Evolutionary conservation across 2,329 filamentous ascomycete genomes (phyloP).

Genomic region (Beauveria sp.): DNA sequence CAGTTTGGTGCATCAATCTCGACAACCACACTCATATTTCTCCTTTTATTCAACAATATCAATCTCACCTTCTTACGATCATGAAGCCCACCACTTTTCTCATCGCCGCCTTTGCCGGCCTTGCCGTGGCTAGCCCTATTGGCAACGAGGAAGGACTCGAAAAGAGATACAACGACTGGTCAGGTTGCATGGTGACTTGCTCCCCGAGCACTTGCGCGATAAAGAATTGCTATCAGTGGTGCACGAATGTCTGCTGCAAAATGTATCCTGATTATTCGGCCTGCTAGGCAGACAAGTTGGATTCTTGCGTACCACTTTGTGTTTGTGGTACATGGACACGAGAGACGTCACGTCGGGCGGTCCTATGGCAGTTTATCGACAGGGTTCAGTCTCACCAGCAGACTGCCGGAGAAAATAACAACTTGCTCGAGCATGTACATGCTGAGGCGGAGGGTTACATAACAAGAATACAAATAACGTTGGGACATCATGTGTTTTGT

Average conservation of each 20-base stretch:
- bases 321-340: too few species aligned
- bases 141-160: slow-evolving; percentile 5
- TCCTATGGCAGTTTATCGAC: background rate
- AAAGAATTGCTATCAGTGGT: slow-evolving; percentile 11
- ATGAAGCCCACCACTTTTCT: slow-evolving; percentile 11
- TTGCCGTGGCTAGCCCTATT: slow-evolving; percentile 6
- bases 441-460: background rate
- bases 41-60: background rate
- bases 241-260: slow-evolving; percentile 1
- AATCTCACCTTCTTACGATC: background rate
- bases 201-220: background rate
- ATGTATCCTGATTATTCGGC: background rate
- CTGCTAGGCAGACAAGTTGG: background rate
- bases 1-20: background rate
- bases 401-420: background rate
- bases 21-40: background rate
- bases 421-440: background rate
- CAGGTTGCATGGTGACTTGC: slow-evolving; percentile 4
- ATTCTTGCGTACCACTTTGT: too few species aligned
- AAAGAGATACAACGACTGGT: slow-evolving; percentile 10
- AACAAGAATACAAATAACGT: background rate
- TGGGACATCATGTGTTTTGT: background rate
- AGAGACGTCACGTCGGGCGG: too few species aligned
- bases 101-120: slow-evolving; percentile 4
- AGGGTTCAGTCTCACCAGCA: background rate